Evolutionary conservation across 345 rosid genomes (phyloP).

Genomic region (Eucalyptus tenuipes): DNA sequence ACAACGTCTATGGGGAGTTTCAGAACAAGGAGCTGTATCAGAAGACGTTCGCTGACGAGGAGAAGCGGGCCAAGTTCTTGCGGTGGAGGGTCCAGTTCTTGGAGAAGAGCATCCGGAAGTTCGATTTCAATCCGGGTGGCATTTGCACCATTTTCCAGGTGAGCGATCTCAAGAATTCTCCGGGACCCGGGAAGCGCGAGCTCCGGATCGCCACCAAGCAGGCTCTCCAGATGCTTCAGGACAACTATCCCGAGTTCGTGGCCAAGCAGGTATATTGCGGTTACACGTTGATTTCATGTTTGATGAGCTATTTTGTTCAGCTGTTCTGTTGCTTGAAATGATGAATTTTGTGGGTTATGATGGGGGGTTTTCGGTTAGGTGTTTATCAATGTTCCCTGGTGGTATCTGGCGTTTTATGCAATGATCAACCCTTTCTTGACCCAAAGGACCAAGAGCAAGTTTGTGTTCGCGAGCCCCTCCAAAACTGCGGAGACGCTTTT

Average conservation of each 20-base stretch:
- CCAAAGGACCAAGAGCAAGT: constrained; percentile 90
- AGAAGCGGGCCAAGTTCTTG: constrained; percentile 58
- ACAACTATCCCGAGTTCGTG: constrained; percentile 92
- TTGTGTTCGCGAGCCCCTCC: constrained; percentile 75
- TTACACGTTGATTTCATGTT: not conserved
- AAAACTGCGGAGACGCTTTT: constrained; percentile 71
- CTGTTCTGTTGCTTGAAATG: not conserved
- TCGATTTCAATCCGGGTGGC: constrained; percentile 76
- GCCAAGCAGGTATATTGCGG: constrained; percentile 54
- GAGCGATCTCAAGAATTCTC: constrained; percentile 80
- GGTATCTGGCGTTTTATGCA: constrained; percentile 78
- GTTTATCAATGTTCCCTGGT: constrained; percentile 95
- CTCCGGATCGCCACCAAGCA: constrained; percentile 73
- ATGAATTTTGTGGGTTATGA: not conserved
- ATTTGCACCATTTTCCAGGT: constrained; percentile 72
- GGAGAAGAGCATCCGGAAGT: constrained; percentile 79
- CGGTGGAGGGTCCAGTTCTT: constrained; percentile 87
- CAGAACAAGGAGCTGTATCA: constrained; percentile 77
- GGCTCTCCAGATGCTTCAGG: constrained; percentile 79
- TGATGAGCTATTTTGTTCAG: not conserved
- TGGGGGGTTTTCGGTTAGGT: constrained; percentile 24
- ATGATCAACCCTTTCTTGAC: constrained; percentile 81
- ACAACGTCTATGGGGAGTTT: constrained; percentile 85
- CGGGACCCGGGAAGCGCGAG: constrained; percentile 71
- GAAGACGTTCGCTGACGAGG: constrained; percentile 61